phyloP scores from a whole-genome alignment of 2,329 filamentous ascomycete species.

The Xylogone sp. region DNA sequence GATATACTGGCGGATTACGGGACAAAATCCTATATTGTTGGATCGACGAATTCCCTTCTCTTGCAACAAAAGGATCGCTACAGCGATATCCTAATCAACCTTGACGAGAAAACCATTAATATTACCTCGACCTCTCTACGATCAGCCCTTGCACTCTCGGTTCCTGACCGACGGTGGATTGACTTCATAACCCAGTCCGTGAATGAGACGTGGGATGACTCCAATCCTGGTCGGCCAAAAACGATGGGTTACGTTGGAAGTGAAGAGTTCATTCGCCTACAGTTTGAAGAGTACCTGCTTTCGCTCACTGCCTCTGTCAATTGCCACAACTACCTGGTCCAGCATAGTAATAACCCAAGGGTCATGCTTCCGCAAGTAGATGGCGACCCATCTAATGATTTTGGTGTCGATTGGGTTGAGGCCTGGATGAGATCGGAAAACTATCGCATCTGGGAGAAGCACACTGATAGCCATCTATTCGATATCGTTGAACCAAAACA shows the following conservation, averaged over 20 bases:
- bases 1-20: constrained; percentile 90
- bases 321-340: constrained; percentile 69
- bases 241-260: constrained; percentile 93
- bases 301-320: constrained; percentile 85
- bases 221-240: constrained; percentile 84
- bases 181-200: constrained; percentile 92
- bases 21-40: constrained; percentile 96
- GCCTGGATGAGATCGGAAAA: constrained; percentile 87
- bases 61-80: constrained; percentile 94
- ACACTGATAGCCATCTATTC: constrained; percentile 84
- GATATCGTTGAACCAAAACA: constrained; percentile 92
- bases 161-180: constrained; percentile 91
- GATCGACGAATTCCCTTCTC: constrained; percentile 91
- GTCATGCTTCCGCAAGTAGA: constrained; percentile 64
- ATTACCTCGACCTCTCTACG: constrained; percentile 79
- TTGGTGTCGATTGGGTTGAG: constrained; percentile 79
- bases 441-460: constrained; percentile 79
- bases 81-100: constrained; percentile 92
- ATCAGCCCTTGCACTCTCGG: constrained; percentile 71
- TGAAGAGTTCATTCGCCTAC: constrained; percentile 93
- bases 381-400: constrained; percentile 81
- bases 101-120: constrained; percentile 83
- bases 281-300: constrained; percentile 95
- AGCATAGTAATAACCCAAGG: constrained; percentile 53
- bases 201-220: constrained; percentile 94